Base-by-base conservation (phyloP, 1,284 basidiomycete genomes). In the Pulchroboletus neoregius region DNA sequence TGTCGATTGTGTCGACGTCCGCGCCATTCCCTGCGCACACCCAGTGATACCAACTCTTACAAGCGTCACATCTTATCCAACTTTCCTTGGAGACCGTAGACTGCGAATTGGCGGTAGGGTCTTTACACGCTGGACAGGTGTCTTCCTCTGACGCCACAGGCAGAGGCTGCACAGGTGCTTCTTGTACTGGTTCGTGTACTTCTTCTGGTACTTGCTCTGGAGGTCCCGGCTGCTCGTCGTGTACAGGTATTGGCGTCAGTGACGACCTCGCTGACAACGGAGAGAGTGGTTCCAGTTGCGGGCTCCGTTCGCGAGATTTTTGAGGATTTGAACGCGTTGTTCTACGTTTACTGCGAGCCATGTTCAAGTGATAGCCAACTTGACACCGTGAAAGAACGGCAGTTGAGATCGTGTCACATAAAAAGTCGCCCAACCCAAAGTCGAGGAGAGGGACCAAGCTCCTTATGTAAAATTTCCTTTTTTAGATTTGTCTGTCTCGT, bases 1-100 rank as follows among this genome's bases (percentile, higher is more conserved):
- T 82, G 61, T 78, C 78, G 37, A 80, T 71, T 4, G 68, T 69
- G 22, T 81, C 80, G 22, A 86, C 71, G 52, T 86, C 82, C 22
- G 72, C 73, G 18, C 76, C 78, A 40, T 80, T 75, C 13, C 81
- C 82, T n/a, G 76, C 83, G 65, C 87, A 90, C 47, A 79, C 71
- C 87, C 87, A 90, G 60, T 90, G 87, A 63, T 82, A 89, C 87
- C 87, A 90, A 24, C 68, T 75, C 66, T 83, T 86, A 70, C 87
- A 90, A 26, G 74, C 76, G 58, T 88, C 86, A 62, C 87, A 90
- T 56, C 78, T 70, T 49, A 88, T 78, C 85, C 84, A 88, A 57
- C 42, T 75, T 54, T 86, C 82, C 61, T 82, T 82, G 50, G 77
- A 72, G 41, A 61, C 61, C 9, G 63, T 60, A 8, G 57, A 54